Base-by-base conservation (phyloP, 257 asterid species). In the Gentiana dahurica region DNA sequence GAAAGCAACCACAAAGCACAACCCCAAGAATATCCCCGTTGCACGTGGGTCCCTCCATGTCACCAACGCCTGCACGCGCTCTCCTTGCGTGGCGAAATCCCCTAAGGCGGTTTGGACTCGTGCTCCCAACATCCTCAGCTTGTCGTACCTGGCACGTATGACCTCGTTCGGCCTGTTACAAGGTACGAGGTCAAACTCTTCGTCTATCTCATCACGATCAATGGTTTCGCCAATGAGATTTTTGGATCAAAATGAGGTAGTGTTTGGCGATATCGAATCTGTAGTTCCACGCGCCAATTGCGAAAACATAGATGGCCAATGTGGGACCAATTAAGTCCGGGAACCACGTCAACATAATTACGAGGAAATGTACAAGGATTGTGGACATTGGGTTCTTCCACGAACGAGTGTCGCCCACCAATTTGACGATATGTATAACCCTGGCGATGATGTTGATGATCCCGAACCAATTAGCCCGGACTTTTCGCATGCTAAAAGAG, bases 11-110 rank as follows among this genome's bases (percentile, higher is more conserved):
- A 79, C 38, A 0, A 84, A 67, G 49, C 97, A 84, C 8, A 90
- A 53, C 10, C 84, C 95, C 0, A 84, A 83, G 41, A 90, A 86
- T 3, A 90, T 86, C 69, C 90, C 94, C 12, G 97, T 90, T 36
- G 97, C 97, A 8, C 95, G 93, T 1, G 97, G 96, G 68, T 90
- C 97, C 7, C 80, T 62, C 97, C 97, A 89, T 24, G 81, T 75
- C 74, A 89, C 93, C 63, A 89, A 68, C 9, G 97, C 95, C 34
- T 86, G 95, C 60, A 76, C 65, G 0, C 97, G 73, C 58, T 89
- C 97, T 1, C 95, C 94, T 52, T 89, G 97, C 6, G 91, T 80
- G 32, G 97, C 97, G 0, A 89, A 12, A 35, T 86, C 95, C 0
- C 97, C 97, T 68, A 90, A 52, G 24, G 86, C 54, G 1, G 83